phyloP scores from a whole-genome alignment of 108 stramenopile species.

The Pseudonitzschia multistriata region DNA sequence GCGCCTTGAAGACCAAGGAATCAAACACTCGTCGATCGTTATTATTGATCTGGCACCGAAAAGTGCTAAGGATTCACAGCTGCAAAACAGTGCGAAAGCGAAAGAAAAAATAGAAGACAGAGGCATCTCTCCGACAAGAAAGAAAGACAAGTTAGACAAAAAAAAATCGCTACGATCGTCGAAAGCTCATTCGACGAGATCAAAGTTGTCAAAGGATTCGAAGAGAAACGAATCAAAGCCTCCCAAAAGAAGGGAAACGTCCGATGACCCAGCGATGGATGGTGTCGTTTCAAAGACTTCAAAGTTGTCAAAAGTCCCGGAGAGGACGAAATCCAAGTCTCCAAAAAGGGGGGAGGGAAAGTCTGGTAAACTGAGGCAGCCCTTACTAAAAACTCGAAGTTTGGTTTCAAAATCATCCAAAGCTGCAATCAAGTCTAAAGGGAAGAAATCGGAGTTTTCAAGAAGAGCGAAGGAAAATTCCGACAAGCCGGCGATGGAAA shows the following conservation, averaged over 20 bases:
- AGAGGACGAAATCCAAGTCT: background rate
- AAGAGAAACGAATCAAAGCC: background rate
- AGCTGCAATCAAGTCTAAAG: no score
- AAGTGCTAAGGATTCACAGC: background rate
- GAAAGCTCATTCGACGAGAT: background rate
- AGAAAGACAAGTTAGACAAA: background rate
- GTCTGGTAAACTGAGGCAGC: background rate
- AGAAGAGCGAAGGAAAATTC: background rate
- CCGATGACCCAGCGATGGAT: no score
- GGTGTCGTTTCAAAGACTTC: background rate
- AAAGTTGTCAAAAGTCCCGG: background rate
- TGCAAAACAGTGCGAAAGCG: background rate
- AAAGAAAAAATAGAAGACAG: background rate
- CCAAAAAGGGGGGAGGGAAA: background rate
- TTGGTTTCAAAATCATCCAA: background rate
- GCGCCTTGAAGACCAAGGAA: background rate
- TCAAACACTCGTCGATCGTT: background rate
- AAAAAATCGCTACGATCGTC: background rate
- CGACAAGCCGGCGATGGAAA: no score
- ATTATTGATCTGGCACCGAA: background rate
- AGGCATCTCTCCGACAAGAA: background rate
- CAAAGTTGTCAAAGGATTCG: background rate
- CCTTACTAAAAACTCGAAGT: background rate
- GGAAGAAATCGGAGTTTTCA: background rate
- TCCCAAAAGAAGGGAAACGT: no score